phyloP scores from a whole-genome alignment of 257 asterid genomes.

The Solanum commersonii region DNA sequence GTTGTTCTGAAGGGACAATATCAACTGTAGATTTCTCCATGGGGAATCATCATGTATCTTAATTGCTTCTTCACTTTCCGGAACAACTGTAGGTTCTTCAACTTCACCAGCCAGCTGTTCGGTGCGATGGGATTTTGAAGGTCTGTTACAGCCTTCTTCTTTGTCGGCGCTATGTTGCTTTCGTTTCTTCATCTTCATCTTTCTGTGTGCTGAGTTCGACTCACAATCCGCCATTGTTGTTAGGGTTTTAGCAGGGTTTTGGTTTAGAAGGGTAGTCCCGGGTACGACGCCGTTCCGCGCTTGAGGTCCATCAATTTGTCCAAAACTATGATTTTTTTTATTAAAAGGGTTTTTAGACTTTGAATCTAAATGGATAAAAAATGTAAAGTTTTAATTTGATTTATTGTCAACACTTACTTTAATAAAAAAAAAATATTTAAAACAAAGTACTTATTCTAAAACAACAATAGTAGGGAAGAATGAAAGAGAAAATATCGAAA shows the following conservation, averaged over 20 bases:
- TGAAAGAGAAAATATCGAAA: background rate
- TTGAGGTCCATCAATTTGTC: background rate
- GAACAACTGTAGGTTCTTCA: background rate
- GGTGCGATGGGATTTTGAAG: constrained; percentile 26
- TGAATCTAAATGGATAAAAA: background rate
- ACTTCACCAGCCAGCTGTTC: background rate
- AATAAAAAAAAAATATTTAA: too few species aligned
- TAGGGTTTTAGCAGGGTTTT: constrained; percentile 12
- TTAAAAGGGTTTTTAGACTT: background rate
- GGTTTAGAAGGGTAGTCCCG: background rate
- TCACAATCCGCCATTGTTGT: constrained; percentile 21
- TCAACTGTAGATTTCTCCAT: constrained; percentile 62
- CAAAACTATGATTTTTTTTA: background rate
- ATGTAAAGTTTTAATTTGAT: background rate
- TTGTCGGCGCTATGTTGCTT: constrained; percentile 25
- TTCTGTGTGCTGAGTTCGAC: background rate
- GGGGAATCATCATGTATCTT: constrained; percentile 24
- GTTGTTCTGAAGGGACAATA: constrained; percentile 50
- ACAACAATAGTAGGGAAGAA: background rate
- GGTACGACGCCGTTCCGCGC: background rate
- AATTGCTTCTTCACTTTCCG: constrained; percentile 5
- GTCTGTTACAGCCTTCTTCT: constrained; percentile 7
- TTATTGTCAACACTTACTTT: background rate
- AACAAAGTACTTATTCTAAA: background rate
- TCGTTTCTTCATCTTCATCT: constrained; percentile 34